Conservation (phyloP, 352 stramenopile species). For the Nothophytophthora sp. region DNA sequence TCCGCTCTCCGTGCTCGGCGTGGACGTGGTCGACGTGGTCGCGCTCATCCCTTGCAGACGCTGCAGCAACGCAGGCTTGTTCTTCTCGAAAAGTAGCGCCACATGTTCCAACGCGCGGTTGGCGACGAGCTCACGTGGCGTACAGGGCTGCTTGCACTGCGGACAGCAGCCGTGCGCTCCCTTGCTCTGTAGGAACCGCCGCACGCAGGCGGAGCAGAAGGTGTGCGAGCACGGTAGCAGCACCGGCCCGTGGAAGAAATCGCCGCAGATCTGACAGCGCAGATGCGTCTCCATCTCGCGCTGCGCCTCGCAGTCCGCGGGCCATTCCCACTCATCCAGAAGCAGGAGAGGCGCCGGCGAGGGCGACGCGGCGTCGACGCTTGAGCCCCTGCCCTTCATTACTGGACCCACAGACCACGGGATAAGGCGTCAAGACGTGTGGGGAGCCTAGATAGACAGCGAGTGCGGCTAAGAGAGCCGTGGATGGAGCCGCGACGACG, state of each 20-base stretch:
- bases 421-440: no score
- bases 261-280: constrained; percentile 83
- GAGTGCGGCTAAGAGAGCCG: no score
- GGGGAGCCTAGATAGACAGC: no score
- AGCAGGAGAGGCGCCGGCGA: no score
- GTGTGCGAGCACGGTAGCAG: constrained; percentile 77
- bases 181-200: constrained; percentile 74
- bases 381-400: constrained; percentile 20
- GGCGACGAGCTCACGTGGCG: constrained; percentile 54
- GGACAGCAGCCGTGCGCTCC: constrained; percentile 75
- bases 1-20: constrained; percentile 20
- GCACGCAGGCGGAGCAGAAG: constrained; percentile 86
- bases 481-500: no score
- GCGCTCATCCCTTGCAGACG: constrained; percentile 23
- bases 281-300: constrained; percentile 74
- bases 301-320: constrained; percentile 49
- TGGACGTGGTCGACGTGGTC: constrained; percentile 16
- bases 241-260: constrained; percentile 84
- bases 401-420: not conserved
- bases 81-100: constrained; percentile 59
- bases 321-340: constrained; percentile 84
- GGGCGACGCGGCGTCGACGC: constrained; percentile 4
- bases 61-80: constrained; percentile 69
- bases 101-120: constrained; percentile 81
- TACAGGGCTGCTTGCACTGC: constrained; percentile 76